Evolutionary conservation across 1,284 basidiomycete species (phyloP).

Genomic region (Austropuccinia psidii): DNA sequence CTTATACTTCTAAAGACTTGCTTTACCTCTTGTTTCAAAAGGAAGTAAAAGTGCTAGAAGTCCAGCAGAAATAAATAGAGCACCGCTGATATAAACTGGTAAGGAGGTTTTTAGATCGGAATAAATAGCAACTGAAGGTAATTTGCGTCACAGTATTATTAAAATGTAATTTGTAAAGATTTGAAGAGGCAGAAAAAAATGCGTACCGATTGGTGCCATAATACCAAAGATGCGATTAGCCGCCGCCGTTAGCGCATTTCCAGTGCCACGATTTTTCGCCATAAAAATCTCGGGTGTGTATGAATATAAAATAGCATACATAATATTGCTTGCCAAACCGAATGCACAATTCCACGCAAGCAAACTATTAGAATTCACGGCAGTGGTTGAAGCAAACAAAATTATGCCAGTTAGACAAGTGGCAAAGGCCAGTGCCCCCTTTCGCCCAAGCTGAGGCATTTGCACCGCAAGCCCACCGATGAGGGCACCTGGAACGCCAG

Average conservation of each 20-base stretch:
- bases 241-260: constrained; percentile 80
- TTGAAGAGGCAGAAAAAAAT: constrained; percentile 63
- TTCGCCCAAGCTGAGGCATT: constrained; percentile 60
- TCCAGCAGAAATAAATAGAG: neutral
- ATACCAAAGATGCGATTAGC: constrained; percentile 83
- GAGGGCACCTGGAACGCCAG: constrained; percentile 49
- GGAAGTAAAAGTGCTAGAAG: neutral
- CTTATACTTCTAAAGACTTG: neutral
- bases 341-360: neutral
- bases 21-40: neutral
- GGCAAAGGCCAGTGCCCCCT: constrained; percentile 67
- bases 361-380: constrained; percentile 63
- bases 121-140: neutral
- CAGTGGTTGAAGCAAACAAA: constrained; percentile 42
- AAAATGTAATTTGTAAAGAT: constrained; percentile 44
- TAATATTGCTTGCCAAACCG: neutral
- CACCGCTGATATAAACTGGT: constrained; percentile 60
- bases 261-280: constrained; percentile 61
- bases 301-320: neutral
- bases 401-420: constrained; percentile 64
- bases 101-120: constrained; percentile 44
- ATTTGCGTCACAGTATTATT: neutral
- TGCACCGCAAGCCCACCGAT: constrained; percentile 85
- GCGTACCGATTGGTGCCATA: constrained; percentile 74
- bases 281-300: neutral